Evolutionary conservation across 768 basidiomycete species (phyloP), one percentile per base, ranked within the genome.

Genomic region (Macrolepiota fuliginosa): DNA sequence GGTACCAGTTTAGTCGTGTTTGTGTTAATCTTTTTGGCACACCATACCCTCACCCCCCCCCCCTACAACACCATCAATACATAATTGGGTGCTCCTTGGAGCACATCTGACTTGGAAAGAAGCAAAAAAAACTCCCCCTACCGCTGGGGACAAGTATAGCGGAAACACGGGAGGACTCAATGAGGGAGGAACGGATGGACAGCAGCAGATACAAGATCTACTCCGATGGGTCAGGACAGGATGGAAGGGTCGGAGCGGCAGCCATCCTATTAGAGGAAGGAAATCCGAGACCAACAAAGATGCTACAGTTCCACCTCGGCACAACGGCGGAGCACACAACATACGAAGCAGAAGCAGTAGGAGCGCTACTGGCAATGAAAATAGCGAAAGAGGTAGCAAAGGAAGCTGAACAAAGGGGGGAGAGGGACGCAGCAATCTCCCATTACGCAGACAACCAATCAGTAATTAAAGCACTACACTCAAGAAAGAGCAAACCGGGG

Each of bases 161-260:
- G 12, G 17, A 15, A 5, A 52, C 40, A 27, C 58, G 61, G 40
- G 57, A 62, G 6, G 32, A 15, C 3, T 62, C 65, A 13, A 64
- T 66, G 0, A 22, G 35, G 7, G 9, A 63, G 0, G 60, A 66
- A n/a, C 53, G 15, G 19, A 24, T 13, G 3, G 54, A 64, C 19
- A 58, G 9, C 4, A 54, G 51, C 25, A 40, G 49, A 7, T 57
- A 66, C 22, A 63, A 55, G 15, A 47, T 70, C 1, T 69, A 63
- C 60, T 62, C 59, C 27, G 29, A 71, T 53, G 66, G 72, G 15
- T 73, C 65, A n/a, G 65, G 65, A 4, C 45, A 60, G 1, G 39
- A 68, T 19, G 63, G 65, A 3, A 35, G 46, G 10, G 64, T 69
- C 3, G 72, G 73, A 13, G 73, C 70, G 45, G 66, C 68, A 51